Conservation (phyloP, 495 filamentous ascomycete genomes). For the Penicillium verhagenii region DNA sequence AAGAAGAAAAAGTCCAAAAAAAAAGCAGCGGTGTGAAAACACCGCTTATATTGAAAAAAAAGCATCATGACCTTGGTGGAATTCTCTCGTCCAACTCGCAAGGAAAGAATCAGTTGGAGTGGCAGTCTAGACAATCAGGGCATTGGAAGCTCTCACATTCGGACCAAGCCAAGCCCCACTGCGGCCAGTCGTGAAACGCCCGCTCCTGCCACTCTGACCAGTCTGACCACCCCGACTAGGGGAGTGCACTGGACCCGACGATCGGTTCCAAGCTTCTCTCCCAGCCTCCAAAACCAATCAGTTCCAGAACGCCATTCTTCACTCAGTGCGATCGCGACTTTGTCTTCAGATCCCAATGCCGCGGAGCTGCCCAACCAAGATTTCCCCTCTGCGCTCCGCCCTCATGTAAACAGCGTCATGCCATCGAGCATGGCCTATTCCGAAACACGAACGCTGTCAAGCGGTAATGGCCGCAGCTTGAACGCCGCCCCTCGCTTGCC, state of each 20-base stretch:
- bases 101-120: not conserved
- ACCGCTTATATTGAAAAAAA: too few species aligned
- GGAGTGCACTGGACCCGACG: constrained; percentile 19
- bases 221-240: too few species aligned
- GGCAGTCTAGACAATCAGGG: not conserved
- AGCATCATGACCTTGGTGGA: not conserved
- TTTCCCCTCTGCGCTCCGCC: constrained; percentile 19
- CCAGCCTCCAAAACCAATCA: constrained; percentile 23
- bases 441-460: constrained; percentile 32
- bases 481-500: constrained; percentile 24
- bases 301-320: constrained; percentile 1
- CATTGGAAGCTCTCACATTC: not conserved
- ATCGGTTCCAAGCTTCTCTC: constrained; percentile 28
- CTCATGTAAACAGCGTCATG: constrained; percentile 39
- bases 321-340: not conserved
- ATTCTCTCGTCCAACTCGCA: not conserved
- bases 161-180: constrained; percentile 14
- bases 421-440: constrained; percentile 29
- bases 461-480: constrained; percentile 30
- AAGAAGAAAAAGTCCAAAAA: too few species aligned
- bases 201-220: constrained; percentile 13
- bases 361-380: constrained; percentile 26
- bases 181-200: constrained; percentile 22
- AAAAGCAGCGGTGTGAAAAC: too few species aligned
- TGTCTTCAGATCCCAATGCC: constrained; percentile 29